These are phyloP conservation scores for Exophiala bonariae DNA, from an alignment of 2,329 filamentous ascomycete genomes.

Conservation along the genomic window DNA sequence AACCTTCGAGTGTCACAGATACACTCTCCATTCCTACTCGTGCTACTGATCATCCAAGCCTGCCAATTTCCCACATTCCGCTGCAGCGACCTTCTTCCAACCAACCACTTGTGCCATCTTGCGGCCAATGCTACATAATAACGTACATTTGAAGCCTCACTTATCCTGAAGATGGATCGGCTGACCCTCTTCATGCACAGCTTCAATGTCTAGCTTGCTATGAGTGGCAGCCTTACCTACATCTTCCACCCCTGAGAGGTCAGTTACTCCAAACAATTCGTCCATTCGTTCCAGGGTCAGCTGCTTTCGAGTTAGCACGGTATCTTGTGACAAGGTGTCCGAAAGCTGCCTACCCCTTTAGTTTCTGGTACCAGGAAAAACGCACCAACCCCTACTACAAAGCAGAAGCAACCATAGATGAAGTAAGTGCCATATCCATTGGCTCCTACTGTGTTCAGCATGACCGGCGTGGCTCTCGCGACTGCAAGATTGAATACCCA, in stretches of 20 bases:
- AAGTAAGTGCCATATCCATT: conserved; percentile 63
- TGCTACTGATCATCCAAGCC: no score
- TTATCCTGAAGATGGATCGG: not conserved
- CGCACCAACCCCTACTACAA: conserved; percentile 65
- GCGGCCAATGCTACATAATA: not conserved
- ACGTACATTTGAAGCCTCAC: conserved; percentile 1
- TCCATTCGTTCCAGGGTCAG: conserved; percentile 64
- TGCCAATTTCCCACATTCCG: no score
- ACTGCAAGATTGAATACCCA: conserved; percentile 77
- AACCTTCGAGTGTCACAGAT: no score
- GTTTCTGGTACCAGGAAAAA: conserved; percentile 73
- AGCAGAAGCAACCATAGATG: conserved; percentile 67
- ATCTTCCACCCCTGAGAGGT: conserved; percentile 30
- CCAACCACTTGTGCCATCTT: no score
- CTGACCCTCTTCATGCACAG: conserved; percentile 11
- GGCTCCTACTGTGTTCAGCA: conserved; percentile 59
- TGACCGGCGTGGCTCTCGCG: conserved; percentile 50
- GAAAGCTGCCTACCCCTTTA: conserved; percentile 53
- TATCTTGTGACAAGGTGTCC: conserved; percentile 30
- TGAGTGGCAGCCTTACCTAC: conserved; percentile 15
- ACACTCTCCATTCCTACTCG: no score
- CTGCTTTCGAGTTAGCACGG: conserved; percentile 19
- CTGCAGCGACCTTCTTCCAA: no score
- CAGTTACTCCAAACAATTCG: conserved; percentile 63
- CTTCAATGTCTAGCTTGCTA: conserved; percentile 15